Evolutionary conservation across 495 filamentous ascomycete genomes (phyloP).

Genomic region (Achaetomiella virescens): DNA sequence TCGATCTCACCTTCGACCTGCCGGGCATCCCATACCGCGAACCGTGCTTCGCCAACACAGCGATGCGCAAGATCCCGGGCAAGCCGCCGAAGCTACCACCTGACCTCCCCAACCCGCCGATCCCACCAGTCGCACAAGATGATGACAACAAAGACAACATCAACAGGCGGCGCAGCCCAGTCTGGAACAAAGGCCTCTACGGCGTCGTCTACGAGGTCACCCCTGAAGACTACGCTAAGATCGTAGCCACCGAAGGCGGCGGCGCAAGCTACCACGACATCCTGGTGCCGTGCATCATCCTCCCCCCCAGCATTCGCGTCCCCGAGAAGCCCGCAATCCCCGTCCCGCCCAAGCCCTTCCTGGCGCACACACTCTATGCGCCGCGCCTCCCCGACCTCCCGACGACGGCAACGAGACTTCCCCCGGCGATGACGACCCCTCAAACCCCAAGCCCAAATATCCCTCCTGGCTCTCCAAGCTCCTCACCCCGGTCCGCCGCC

Average conservation of each 20-base stretch:
- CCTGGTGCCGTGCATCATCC: conserved; percentile 65
- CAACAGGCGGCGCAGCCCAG: conserved; percentile 33
- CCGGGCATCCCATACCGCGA: conserved; percentile 81
- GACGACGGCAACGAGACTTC: conserved; percentile 10
- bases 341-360: conserved; percentile 36
- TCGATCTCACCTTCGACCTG: conserved; percentile 76
- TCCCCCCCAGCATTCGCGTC: conserved; percentile 44
- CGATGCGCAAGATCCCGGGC: conserved; percentile 44
- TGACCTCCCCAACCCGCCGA: conserved; percentile 17
- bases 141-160: background rate
- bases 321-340: conserved; percentile 38
- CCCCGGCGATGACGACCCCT: conserved; percentile 15
- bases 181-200: conserved; percentile 73
- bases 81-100: conserved; percentile 30
- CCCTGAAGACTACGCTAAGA: conserved; percentile 67
- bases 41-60: conserved; percentile 86
- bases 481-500: conserved; percentile 42
- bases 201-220: conserved; percentile 96
- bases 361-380: conserved; percentile 41
- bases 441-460: background rate
- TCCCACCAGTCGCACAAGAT: conserved; percentile 21
- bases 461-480: conserved; percentile 27
- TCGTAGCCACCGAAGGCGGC: conserved; percentile 86
- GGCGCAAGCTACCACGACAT: conserved; percentile 76
- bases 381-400: conserved; percentile 31